Base-by-base conservation (phyloP, 129 eudicot genomes). In the Chrysanthemum makinoi region DNA sequence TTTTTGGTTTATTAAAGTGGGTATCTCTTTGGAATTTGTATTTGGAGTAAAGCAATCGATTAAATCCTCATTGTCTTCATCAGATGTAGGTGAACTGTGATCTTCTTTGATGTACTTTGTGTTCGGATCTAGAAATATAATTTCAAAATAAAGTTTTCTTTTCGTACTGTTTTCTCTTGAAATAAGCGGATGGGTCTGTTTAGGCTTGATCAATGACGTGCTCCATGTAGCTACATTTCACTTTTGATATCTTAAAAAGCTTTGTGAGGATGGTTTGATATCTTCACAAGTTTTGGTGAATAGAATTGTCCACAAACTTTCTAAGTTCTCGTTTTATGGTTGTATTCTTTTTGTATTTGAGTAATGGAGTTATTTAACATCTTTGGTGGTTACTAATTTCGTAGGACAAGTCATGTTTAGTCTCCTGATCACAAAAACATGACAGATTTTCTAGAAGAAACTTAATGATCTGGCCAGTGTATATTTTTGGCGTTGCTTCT, bases 1-100 rank as follows among this genome's bases (percentile, higher is more conserved):
- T 51, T 51, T 77, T 67, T 70, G 56, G 50, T 52, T 62, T 61
- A 11, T 16, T 57, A 58, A 60, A 75, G 66, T 28, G 66, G 47
- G 68, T 12, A 49, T 67, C 62, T 76, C 30, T 12, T 39, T 47
- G 69, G 67, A 66, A 44, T 56, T 54, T 44, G 14, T 46, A 55
- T 56, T 75, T 44, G 6, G 8, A 49, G 58, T n/a, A 17, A 58
- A 60, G 19, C 3, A 22, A 15, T 35, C 0, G 19, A 54, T 9
- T 18, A 1, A 12, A 35, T 74, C 11, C 30, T 4, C 19, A 17
- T 1, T 44, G 51, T 56, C 26, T 58, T 43, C 54, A 16, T 57
- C 47, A 56, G 52, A 14, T 47, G 49, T 56, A n/a, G 59, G 52
- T 54, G 65, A 58, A 46, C n/a, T 71, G 48, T 71, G 67, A 19